These are phyloP conservation scores for Erysimum cheiri DNA, from an alignment of 441 rosid genomes.

Conservation along the genomic window DNA sequence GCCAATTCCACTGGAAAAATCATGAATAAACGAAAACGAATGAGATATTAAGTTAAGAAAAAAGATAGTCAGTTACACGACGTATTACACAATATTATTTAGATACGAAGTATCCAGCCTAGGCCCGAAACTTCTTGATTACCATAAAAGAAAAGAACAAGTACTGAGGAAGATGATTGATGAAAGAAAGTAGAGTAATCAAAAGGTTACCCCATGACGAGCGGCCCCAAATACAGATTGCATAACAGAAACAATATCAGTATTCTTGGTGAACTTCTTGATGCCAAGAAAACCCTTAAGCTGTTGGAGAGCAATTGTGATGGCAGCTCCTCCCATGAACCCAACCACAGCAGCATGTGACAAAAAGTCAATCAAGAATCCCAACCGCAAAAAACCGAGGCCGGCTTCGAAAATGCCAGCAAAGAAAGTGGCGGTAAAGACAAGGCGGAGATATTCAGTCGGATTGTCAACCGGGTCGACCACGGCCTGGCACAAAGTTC, in stretches of 20 bases:
- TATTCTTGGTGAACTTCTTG: slow-evolving; percentile 66
- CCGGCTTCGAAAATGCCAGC: slow-evolving; percentile 82
- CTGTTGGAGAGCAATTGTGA: slow-evolving; percentile 91
- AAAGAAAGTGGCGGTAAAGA: slow-evolving; percentile 93
- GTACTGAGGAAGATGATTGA: not conserved
- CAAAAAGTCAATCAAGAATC: slow-evolving; percentile 89
- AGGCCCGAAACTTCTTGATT: not conserved
- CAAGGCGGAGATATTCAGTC: slow-evolving; percentile 66
- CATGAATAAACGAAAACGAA: not conserved
- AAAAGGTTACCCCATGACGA: slow-evolving; percentile 67
- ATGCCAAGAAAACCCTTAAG: slow-evolving; percentile 95
- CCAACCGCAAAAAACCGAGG: slow-evolving; percentile 85
- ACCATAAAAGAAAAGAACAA: not conserved
- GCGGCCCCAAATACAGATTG: slow-evolving; percentile 57
- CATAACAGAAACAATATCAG: slow-evolving; percentile 83
- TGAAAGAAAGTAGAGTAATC: not conserved
- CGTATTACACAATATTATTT: not conserved
- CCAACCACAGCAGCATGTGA: slow-evolving; percentile 98
- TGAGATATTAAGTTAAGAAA: not conserved
- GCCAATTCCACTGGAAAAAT: slow-evolving; percentile 94
- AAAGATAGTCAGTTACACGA: no score
- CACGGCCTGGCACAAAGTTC: slow-evolving; percentile 73
- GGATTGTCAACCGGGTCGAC: slow-evolving; percentile 53
- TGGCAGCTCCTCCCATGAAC: slow-evolving; percentile 98
- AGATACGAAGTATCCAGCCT: slow-evolving; percentile 4